A percentile compares a stretch with the other conserved stretches of the same genome.
Conservation (phyloP, 2,329 filamentous ascomycete genomes). For the Arthrobotrys sphaeroides region DNA sequence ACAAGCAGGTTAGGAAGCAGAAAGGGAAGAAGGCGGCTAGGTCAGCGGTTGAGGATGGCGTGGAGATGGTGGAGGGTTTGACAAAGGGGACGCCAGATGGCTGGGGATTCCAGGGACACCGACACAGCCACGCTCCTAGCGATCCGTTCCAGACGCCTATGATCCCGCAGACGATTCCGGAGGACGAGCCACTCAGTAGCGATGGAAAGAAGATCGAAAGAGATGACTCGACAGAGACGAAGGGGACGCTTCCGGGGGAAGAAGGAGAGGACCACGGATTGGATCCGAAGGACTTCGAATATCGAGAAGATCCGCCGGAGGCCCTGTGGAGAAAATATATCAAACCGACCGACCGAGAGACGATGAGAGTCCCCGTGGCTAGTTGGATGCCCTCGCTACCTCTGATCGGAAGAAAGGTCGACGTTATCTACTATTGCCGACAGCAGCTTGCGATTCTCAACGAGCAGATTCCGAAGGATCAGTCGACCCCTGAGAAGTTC, state of each 20-base stretch:
- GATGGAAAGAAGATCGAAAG: slow-evolving; percentile 36
- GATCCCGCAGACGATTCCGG: slow-evolving; percentile 24
- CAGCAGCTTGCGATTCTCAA: slow-evolving; percentile 87
- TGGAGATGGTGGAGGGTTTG: slow-evolving; percentile 36
- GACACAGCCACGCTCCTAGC: slow-evolving; percentile 36
- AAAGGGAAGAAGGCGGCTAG: slow-evolving; percentile 72
- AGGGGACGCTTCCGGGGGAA: slow-evolving; percentile 18
- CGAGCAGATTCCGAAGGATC: slow-evolving; percentile 88
- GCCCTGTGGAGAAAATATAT: slow-evolving; percentile 85
- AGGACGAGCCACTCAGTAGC: slow-evolving; percentile 27
- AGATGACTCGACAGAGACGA: slow-evolving; percentile 47
- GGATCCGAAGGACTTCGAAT: slow-evolving; percentile 70
- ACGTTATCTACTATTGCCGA: slow-evolving; percentile 91
- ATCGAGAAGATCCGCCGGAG: slow-evolving; percentile 68
- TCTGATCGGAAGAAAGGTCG: slow-evolving; percentile 85
- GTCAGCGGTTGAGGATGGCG: slow-evolving; percentile 62
- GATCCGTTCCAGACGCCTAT: slow-evolving; percentile 35
- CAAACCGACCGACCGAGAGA: slow-evolving; percentile 81
- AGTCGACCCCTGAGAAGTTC: slow-evolving; percentile 83
- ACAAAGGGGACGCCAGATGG: slow-evolving; percentile 41
- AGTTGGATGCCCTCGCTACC: slow-evolving; percentile 82
- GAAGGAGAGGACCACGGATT: slow-evolving; percentile 68
- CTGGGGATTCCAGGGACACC: slow-evolving; percentile 40
- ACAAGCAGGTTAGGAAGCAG: slow-evolving; percentile 72
- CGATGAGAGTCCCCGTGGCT: slow-evolving; percentile 76